Evolutionary conservation across 2,329 filamentous ascomycete genomes (phyloP).

Genomic region (Microsporum canis): DNA sequence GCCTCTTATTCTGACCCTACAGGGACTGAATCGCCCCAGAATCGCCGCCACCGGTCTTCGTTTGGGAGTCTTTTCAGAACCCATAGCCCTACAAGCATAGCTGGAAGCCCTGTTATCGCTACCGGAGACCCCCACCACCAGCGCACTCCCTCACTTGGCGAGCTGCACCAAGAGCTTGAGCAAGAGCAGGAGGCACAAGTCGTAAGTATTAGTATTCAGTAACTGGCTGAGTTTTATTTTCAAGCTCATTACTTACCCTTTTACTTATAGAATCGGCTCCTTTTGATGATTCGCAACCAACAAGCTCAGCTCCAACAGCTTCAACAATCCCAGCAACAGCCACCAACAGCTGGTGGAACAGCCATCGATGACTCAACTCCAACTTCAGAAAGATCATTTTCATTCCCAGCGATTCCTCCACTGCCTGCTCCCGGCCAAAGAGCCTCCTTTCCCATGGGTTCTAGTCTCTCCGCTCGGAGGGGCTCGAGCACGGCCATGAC

Average conservation of each 20-base stretch:
- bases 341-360: conserved; percentile 22
- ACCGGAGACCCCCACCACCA: conserved; percentile 40
- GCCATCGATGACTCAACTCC: conserved; percentile 35
- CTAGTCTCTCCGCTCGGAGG: conserved; percentile 11
- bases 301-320: conserved; percentile 35
- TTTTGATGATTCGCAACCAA: conserved; percentile 39
- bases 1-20: conserved; percentile 23
- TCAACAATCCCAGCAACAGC: conserved; percentile 27
- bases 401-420: conserved; percentile 26
- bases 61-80: conserved; percentile 31
- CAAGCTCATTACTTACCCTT: conserved; percentile 8
- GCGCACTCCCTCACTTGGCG: conserved; percentile 37
- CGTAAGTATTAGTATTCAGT: conserved; percentile 22
- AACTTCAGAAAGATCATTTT: conserved; percentile 32
- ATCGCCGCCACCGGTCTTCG: conserved; percentile 29
- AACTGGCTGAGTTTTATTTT: not conserved
- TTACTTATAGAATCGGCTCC: conserved; percentile 35
- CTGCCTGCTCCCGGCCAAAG: conserved; percentile 14
- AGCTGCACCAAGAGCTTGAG: conserved; percentile 41
- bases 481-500: not conserved
- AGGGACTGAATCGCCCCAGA: conserved; percentile 27
- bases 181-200: conserved; percentile 43
- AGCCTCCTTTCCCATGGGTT: conserved; percentile 27
- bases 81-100: conserved; percentile 34
- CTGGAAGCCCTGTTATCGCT: conserved; percentile 31